phyloP scores from a whole-genome alignment of 306 rosid species.

The Gleditsia sinensis region DNA sequence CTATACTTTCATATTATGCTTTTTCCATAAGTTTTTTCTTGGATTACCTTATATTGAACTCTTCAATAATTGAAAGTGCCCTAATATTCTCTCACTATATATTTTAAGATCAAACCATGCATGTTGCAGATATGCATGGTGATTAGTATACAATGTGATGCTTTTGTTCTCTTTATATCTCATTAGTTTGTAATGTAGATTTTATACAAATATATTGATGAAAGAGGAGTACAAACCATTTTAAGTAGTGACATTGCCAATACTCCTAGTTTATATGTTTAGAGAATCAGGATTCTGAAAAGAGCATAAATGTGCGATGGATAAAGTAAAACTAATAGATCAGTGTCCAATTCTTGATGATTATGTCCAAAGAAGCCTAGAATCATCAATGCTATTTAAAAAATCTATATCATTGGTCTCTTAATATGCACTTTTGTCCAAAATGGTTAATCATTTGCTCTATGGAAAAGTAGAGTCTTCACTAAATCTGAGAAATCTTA shows the following conservation, averaged over 20 bases:
- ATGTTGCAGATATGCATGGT: slow-evolving; percentile 21
- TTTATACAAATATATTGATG: slow-evolving; percentile 61
- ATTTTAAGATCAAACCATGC: too few species aligned
- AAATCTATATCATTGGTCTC: slow-evolving; percentile 24
- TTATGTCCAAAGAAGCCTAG: too few species aligned
- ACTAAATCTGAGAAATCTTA: slow-evolving; percentile 15
- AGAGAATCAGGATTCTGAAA: slow-evolving; percentile 45
- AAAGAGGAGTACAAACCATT: too few species aligned
- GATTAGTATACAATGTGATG: slow-evolving; percentile 25
- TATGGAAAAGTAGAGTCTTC: slow-evolving; percentile 50
- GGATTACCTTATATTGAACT: too few species aligned
- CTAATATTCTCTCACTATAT: too few species aligned
- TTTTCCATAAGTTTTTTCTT: too few species aligned
- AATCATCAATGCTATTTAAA: slow-evolving; percentile 39
- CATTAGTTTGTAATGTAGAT: slow-evolving; percentile 55
- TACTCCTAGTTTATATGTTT: slow-evolving; percentile 49
- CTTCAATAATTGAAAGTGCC: too few species aligned
- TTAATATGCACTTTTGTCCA: slow-evolving; percentile 34
- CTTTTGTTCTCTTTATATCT: slow-evolving; percentile 34
- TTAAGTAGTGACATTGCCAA: slow-evolving; percentile 50
- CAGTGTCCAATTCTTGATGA: slow-evolving; percentile 49
- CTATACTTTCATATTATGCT: too few species aligned
- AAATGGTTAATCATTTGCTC: too few species aligned
- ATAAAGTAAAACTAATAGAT: slow-evolving; percentile 44
- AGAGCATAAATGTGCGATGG: slow-evolving; percentile 39